A percentile compares a stretch with the other conserved stretches of the same genome.
phyloP scores from a whole-genome alignment of 2,329 filamentous ascomycete genomes.

The Helotiales sp. region DNA sequence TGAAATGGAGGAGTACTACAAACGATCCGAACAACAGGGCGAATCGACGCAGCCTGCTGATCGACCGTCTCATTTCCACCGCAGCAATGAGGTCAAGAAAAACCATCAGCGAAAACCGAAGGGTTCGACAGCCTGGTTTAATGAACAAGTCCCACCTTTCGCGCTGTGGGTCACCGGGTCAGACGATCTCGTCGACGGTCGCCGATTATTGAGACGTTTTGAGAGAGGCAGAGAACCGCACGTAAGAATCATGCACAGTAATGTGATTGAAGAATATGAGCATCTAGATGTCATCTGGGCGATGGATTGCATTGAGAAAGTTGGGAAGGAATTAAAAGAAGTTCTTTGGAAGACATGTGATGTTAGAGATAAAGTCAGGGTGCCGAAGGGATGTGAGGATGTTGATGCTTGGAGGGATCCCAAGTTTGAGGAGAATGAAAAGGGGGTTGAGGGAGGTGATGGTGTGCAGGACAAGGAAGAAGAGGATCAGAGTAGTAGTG shows the following conservation, averaged over 20 bases:
- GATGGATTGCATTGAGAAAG: conserved; percentile 82
- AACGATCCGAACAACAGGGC: neutral
- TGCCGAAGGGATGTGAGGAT: conserved; percentile 41
- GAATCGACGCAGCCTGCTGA: neutral
- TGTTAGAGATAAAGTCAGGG: conserved; percentile 36
- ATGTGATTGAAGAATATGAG: conserved; percentile 85
- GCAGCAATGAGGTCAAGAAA: conserved; percentile 37
- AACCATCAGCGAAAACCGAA: conserved; percentile 48
- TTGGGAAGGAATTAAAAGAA: conserved; percentile 79
- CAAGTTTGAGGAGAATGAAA: conserved; percentile 4
- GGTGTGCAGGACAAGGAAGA: conserved; percentile 1
- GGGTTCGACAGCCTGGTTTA: conserved; percentile 77
- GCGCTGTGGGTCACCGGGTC: conserved; percentile 86
- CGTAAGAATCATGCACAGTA: conserved; percentile 79
- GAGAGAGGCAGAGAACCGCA: conserved; percentile 79
- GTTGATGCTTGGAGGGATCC: conserved; percentile 36
- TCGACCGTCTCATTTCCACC: neutral
- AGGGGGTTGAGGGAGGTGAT: neutral
- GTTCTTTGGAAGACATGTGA: conserved; percentile 80
- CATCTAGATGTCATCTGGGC: conserved; percentile 96
- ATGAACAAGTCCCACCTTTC: conserved; percentile 77
- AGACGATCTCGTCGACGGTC: conserved; percentile 85
- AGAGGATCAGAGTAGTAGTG: conserved; percentile 15
- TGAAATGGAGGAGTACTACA: conserved; percentile 41
- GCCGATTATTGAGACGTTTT: conserved; percentile 74